Evolutionary conservation across 139 green algal species (phyloP), one percentile per base, ranked within the genome.

Genomic region (Gonium pectorale): DNA sequence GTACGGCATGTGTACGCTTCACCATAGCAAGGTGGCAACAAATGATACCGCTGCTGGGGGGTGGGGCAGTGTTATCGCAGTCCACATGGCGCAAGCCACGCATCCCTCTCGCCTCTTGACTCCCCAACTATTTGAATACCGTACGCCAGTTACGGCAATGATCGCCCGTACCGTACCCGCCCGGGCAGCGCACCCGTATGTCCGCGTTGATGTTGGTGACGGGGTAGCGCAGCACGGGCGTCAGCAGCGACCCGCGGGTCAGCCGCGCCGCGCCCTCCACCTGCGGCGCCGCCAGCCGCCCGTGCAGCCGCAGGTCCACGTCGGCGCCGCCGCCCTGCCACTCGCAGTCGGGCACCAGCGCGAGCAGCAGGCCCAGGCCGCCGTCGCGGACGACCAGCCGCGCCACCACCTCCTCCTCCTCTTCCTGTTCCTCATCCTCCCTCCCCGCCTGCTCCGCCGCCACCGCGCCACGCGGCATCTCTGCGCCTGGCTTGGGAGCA

Each of bases 351-450:
- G 95, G 94, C 3, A 88, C 54, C 13, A 98, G 62, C 5, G 93
- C 91, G 31, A 89, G 89, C 46, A 99, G 67, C 24, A 99, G 87
- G 46, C 81, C 79, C 93, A 99, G 96, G 81, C 96, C 96, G 33
- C 89, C 89, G 79, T 99, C 96, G 54, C 91, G 91, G 17, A 98
- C 90, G 38, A 38, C 81, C 77, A 96, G 51, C 52, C 62, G 46
- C 33, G 46, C 52, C 21, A n/a, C 29, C 63, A 67, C 0, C 79
- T 75, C 79, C 46, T 85, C 79, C 79, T 77, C 79, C 51, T 80
- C 67, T 29, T 60, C 56, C 38, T 78, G 49, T 41, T 68, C 62
- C 62, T 4, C 62, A 8, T 40, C 62, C 62, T 68, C 13, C 49
- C 13, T 56, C n/a, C n/a, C 31, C 31, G 8, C 41, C 44, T 3